phyloP scores from a whole-genome alignment of 1,139 yeast species.

The Yamadazyma sp. region DNA sequence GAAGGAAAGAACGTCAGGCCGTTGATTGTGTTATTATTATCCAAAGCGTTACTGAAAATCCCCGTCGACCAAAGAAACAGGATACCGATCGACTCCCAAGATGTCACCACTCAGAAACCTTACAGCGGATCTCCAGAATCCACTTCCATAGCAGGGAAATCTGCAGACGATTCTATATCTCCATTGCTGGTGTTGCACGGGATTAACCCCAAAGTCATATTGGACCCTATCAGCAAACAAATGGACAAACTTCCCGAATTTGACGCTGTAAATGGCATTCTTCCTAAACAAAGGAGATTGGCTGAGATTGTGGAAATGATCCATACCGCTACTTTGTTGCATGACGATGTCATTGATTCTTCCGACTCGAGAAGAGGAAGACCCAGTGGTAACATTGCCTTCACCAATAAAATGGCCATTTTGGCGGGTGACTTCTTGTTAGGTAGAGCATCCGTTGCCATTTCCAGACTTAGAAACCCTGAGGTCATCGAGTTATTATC shows the following conservation, averaged over 20 bases:
- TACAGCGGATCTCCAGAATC: slow-evolving; percentile 52
- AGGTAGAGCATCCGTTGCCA: slow-evolving; percentile 95
- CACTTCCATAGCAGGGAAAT: slow-evolving; percentile 53
- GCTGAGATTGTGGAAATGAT: slow-evolving; percentile 99
- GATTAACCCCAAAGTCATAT: slow-evolving; percentile 73
- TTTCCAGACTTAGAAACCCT: slow-evolving; percentile 90
- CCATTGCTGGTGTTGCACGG: slow-evolving; percentile 87
- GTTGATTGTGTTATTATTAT: slow-evolving; percentile 74
- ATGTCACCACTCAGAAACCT: slow-evolving; percentile 64
- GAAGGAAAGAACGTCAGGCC: slow-evolving; percentile 97
- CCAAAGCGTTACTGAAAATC: slow-evolving; percentile 78
- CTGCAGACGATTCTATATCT: slow-evolving; percentile 61
- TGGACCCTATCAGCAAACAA: slow-evolving; percentile 83
- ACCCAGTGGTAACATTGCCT: slow-evolving; percentile 90
- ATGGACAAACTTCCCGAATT: slow-evolving; percentile 69
- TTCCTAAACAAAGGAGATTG: slow-evolving; percentile 90
- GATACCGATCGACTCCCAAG: slow-evolving; percentile 57
- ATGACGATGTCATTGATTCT: slow-evolving; percentile 95
- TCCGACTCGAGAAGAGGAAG: slow-evolving; percentile 89
- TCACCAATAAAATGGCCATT: slow-evolving; percentile 96
- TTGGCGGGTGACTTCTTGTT: slow-evolving; percentile 93
- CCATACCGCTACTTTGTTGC: slow-evolving; percentile 94
- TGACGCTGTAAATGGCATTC: slow-evolving; percentile 64
- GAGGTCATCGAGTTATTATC: slow-evolving; percentile 95
- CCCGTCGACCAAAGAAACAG: slow-evolving; percentile 71